A percentile compares a stretch with the other conserved stretches of the same genome.
These are phyloP conservation scores for Pestalotiopsis sp. DNA, from an alignment of 2,329 filamentous ascomycete genomes.

Conservation along the genomic window DNA sequence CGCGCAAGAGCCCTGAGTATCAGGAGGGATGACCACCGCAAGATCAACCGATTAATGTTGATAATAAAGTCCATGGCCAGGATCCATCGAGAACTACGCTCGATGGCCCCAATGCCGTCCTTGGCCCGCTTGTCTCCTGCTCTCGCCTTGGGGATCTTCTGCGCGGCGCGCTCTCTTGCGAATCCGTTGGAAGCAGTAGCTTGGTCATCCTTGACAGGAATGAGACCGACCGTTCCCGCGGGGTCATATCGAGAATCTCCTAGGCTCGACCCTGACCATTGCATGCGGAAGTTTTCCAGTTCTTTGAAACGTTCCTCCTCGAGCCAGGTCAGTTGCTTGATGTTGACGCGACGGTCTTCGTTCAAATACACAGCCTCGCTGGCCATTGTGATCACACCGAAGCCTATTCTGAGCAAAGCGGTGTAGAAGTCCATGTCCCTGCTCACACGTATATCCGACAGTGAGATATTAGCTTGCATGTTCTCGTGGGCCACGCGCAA, in stretches of 20 bases:
- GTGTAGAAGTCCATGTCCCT: constrained; percentile 96
- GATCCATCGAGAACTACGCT: constrained; percentile 77
- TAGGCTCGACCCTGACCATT: constrained; percentile 49
- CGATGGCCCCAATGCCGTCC: constrained; percentile 76
- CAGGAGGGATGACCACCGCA: constrained; percentile 59
- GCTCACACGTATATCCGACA: constrained; percentile 78
- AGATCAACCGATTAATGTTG: constrained; percentile 69
- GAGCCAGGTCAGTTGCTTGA: constrained; percentile 83
- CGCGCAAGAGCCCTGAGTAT: constrained; percentile 55
- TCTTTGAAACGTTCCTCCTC: constrained; percentile 85
- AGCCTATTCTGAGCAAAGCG: constrained; percentile 81
- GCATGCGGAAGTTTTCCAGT: constrained; percentile 62
- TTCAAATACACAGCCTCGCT: constrained; percentile 96
- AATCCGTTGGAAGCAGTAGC: constrained; percentile 58
- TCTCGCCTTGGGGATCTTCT: constrained; percentile 52
- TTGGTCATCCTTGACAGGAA: constrained; percentile 53
- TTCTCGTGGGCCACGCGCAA: constrained; percentile 77
- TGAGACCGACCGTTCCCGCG: constrained; percentile 55
- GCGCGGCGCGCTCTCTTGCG: constrained; percentile 68
- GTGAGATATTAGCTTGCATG: constrained; percentile 87
- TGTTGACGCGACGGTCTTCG: constrained; percentile 75
- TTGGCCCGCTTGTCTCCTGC: constrained; percentile 46
- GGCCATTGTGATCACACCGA: constrained; percentile 86
- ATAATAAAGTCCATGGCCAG: constrained; percentile 76
- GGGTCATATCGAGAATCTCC: constrained; percentile 52